phyloP scores from a whole-genome alignment of 2,329 filamentous ascomycete genomes.

The Pseudopyricularia cyperi region DNA sequence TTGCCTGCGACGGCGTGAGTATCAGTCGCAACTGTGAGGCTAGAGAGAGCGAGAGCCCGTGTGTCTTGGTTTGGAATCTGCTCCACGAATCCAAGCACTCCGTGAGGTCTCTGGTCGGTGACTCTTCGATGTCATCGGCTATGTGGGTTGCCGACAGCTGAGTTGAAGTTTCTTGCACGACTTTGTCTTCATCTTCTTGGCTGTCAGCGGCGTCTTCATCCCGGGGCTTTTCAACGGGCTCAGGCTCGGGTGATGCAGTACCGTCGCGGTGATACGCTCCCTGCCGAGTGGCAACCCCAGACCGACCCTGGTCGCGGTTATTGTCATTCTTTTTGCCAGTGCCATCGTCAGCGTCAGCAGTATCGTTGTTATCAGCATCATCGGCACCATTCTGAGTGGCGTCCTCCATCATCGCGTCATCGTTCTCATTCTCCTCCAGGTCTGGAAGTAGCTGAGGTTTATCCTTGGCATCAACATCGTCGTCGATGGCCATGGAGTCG shows the following conservation, averaged over 20 bases:
- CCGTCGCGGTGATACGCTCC: constrained; percentile 43
- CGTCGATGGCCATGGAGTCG: constrained; percentile 76
- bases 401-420: constrained; percentile 30
- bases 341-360: constrained; percentile 21
- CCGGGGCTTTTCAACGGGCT: constrained; percentile 16
- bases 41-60: constrained; percentile 73
- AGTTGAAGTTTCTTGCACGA: constrained; percentile 39
- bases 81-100: constrained; percentile 67
- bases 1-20: constrained; percentile 84
- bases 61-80: constrained; percentile 71
- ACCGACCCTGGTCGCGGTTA: constrained; percentile 38
- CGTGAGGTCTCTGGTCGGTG: constrained; percentile 31
- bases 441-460: constrained; percentile 35
- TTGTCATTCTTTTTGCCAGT: constrained; percentile 25
- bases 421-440: constrained; percentile 23
- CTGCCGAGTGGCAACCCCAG: constrained; percentile 46
- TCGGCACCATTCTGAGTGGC: constrained; percentile 27
- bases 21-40: constrained; percentile 94
- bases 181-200: constrained; percentile 33
- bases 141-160: constrained; percentile 67
- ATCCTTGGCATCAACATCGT: constrained; percentile 39
- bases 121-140: constrained; percentile 23
- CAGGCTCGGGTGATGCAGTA: constrained; percentile 7
- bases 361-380: constrained; percentile 2
- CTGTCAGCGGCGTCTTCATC: constrained; percentile 27